A percentile compares a stretch with the other conserved stretches of the same genome.
phyloP scores from a whole-genome alignment of 169 alveolate species.

The Cyclospora cayetanensis region DNA sequence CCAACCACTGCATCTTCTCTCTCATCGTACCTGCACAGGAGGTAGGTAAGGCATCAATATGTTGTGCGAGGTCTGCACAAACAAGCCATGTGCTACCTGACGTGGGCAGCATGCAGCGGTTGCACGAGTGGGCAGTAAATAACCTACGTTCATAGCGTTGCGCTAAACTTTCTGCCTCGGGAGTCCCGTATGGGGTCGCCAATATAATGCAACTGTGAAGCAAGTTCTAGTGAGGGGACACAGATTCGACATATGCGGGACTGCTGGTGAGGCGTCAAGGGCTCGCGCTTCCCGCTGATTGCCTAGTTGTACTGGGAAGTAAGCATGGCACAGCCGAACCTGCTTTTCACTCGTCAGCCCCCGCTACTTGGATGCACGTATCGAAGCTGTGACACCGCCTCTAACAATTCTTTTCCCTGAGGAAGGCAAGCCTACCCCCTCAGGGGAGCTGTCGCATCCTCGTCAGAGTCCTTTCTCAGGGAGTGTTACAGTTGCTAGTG shows the following conservation, averaged over 20 bases:
- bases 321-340: neutral
- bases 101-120: neutral
- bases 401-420: too few relatives aligned
- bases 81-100: neutral
- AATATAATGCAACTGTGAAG: too few relatives aligned
- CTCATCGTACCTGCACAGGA: conserved; percentile 21
- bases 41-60: neutral
- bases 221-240: too few relatives aligned
- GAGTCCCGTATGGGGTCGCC: too few relatives aligned
- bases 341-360: neutral
- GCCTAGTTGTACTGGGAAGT: neutral
- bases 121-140: neutral
- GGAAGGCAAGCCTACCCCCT: too few relatives aligned
- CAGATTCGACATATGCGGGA: neutral
- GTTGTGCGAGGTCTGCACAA: neutral
- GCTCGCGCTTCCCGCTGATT: neutral
- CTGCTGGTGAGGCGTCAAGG: neutral
- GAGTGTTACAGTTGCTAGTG: conserved; percentile 9
- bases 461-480: conserved; percentile 17
- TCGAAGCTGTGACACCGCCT: too few relatives aligned
- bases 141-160: neutral
- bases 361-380: neutral
- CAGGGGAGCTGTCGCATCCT: neutral
- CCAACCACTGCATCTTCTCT: conserved; percentile 64
- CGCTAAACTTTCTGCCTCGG: neutral